phyloP scores from a whole-genome alignment of 139 green algal genomes.

The Tetraselmis chui region DNA sequence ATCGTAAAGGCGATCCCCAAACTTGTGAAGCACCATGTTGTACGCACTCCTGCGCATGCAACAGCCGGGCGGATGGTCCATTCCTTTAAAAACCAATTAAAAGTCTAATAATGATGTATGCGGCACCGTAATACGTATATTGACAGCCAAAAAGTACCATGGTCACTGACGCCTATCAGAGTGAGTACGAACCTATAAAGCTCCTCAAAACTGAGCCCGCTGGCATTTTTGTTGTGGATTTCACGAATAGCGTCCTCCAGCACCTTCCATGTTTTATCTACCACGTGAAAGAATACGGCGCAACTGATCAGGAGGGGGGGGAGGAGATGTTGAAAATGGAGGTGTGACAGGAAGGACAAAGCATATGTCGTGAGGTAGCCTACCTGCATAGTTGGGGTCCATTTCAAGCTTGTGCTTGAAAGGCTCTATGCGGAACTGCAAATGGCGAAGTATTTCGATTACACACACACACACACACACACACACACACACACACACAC shows the following conservation, averaged over 20 bases:
- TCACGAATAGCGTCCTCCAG: slow-evolving; percentile 91
- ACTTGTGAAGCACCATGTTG: slow-evolving; percentile 99
- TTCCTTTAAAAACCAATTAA: no score
- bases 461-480: no score
- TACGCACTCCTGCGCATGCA: slow-evolving; percentile 82
- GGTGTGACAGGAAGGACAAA: not conserved
- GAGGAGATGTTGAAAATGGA: not conserved
- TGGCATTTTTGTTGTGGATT: slow-evolving; percentile 95
- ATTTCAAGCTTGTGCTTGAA: slow-evolving; percentile 88
- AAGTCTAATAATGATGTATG: no score
- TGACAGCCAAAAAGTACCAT: no score
- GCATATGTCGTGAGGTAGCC: not conserved
- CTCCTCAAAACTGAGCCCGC: slow-evolving; percentile 94
- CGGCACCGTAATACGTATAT: no score
- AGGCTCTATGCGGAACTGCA: slow-evolving; percentile 78
- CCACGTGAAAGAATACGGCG: not conserved
- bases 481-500: no score
- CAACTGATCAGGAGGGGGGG: not conserved
- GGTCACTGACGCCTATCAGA: no score
- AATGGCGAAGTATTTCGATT: no score
- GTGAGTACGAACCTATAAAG: slow-evolving; percentile 74
- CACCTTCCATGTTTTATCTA: slow-evolving; percentile 94
- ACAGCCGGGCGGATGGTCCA: not conserved
- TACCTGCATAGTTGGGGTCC: slow-evolving; percentile 82
- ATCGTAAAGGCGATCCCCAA: slow-evolving; percentile 85